Percentiles rank a stretch among this genome's conserved stretches.
phyloP scores from a whole-genome alignment of 2,329 filamentous ascomycete genomes.

The Dactylella cylindrospora region DNA sequence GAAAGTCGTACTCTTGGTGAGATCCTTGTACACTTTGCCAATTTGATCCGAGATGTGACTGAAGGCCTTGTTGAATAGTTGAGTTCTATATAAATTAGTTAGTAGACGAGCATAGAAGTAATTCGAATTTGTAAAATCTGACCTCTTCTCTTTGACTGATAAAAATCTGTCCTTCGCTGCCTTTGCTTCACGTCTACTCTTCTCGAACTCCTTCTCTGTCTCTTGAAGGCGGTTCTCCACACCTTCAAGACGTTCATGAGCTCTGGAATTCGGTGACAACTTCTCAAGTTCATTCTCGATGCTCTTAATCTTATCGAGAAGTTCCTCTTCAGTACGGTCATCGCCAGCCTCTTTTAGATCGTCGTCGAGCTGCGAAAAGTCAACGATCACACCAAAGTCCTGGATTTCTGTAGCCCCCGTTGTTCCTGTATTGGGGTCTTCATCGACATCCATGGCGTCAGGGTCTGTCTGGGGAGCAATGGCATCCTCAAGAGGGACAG shows the following conservation, averaged over 20 bases:
- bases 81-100: constrained; percentile 55
- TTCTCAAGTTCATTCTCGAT: constrained; percentile 83
- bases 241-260: constrained; percentile 83
- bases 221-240: constrained; percentile 79
- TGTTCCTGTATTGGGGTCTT: constrained; percentile 57
- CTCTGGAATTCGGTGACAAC: constrained; percentile 94
- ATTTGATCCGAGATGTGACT: constrained; percentile 94
- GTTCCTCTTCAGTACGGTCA: constrained; percentile 62
- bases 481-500: constrained; percentile 82
- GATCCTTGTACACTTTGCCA: constrained; percentile 86
- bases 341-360: constrained; percentile 66
- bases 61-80: constrained; percentile 94
- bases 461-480: constrained; percentile 70
- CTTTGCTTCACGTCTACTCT: constrained; percentile 72
- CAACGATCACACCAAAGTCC: constrained; percentile 86
- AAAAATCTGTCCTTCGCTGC: constrained; percentile 81
- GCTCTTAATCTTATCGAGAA: constrained; percentile 74
- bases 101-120: background rate
- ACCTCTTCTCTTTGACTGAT: constrained; percentile 73
- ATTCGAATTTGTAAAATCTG: background rate
- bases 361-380: constrained; percentile 79
- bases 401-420: constrained; percentile 67
- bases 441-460: constrained; percentile 91
- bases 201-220: constrained; percentile 86
- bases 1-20: constrained; percentile 86